A percentile compares a stretch with the other conserved stretches of the same genome.
phyloP scores from a whole-genome alignment of 441 rosid species.

The Dalechampia spathulata region DNA sequence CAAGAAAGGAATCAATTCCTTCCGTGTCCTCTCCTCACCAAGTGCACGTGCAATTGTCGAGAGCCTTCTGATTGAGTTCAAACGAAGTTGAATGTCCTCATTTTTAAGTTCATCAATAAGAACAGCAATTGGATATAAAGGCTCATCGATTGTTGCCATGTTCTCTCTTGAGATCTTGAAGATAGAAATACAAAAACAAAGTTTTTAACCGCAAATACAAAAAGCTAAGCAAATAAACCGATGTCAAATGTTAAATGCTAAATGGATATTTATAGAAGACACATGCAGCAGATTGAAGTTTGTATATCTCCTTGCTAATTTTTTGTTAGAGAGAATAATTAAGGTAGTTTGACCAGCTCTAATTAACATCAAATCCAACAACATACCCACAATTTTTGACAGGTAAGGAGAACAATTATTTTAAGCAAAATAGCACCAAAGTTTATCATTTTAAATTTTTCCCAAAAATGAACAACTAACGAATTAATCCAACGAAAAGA shows the following conservation, averaged over 20 bases:
- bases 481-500: too few relatives aligned
- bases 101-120: slow-evolving; percentile 91
- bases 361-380: too few relatives aligned
- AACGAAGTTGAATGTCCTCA: slow-evolving; percentile 85
- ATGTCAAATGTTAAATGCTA: too few relatives aligned
- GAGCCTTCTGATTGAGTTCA: slow-evolving; percentile 77
- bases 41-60: slow-evolving; percentile 93
- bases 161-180: neutral
- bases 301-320: too few relatives aligned
- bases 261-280: neutral
- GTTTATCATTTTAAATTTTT: too few relatives aligned
- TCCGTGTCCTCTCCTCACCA: slow-evolving; percentile 88
- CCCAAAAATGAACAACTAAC: too few relatives aligned
- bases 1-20: slow-evolving; percentile 82
- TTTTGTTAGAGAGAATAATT: too few relatives aligned
- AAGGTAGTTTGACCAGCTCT: too few relatives aligned
- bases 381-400: too few relatives aligned
- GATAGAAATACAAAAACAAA: neutral
- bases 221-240: neutral
- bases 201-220: neutral
- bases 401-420: too few relatives aligned
- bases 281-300: neutral
- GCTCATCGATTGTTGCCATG: slow-evolving; percentile 85
- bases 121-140: slow-evolving; percentile 82
- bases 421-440: too few relatives aligned